Evolutionary conservation across 179 eudicot genomes (phyloP).

Genomic region (Drosera spatulata): DNA sequence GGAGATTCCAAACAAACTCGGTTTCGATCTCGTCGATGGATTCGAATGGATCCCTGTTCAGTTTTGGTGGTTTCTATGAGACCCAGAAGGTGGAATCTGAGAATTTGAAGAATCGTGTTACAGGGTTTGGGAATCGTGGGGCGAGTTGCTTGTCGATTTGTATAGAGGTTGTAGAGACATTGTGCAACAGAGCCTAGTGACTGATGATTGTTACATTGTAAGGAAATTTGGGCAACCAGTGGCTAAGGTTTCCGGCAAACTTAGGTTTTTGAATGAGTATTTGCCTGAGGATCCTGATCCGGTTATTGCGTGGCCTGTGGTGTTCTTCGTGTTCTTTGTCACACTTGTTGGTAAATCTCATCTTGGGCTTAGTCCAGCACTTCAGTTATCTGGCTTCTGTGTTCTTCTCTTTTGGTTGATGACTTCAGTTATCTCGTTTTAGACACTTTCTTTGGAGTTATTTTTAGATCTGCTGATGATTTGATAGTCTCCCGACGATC

Average conservation of each 20-base stretch:
- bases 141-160: conserved; percentile 57
- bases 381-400: neutral
- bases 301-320: conserved; percentile 65
- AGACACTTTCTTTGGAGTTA: no score
- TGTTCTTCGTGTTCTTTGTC: conserved; percentile 49
- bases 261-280: conserved; percentile 67
- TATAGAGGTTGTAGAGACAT: conserved; percentile 73
- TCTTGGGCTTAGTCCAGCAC: neutral
- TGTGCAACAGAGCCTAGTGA: conserved; percentile 54
- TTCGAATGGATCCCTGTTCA: conserved; percentile 15
- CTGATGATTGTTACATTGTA: conserved; percentile 67
- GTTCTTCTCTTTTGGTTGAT: neutral
- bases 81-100: conserved; percentile 28
- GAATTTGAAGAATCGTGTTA: conserved; percentile 60
- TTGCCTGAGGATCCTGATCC: conserved; percentile 97
- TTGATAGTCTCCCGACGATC: no score
- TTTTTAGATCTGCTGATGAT: no score
- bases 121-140: conserved; percentile 86
- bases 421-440: neutral
- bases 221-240: conserved; percentile 43
- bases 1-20: conserved; percentile 40
- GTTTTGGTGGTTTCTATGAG: conserved; percentile 11
- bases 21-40: conserved; percentile 2
- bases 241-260: conserved; percentile 25
- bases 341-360: conserved; percentile 53